phyloP scores from a whole-genome alignment of 1,284 basidiomycete species.

The Fistulina hepatica region DNA sequence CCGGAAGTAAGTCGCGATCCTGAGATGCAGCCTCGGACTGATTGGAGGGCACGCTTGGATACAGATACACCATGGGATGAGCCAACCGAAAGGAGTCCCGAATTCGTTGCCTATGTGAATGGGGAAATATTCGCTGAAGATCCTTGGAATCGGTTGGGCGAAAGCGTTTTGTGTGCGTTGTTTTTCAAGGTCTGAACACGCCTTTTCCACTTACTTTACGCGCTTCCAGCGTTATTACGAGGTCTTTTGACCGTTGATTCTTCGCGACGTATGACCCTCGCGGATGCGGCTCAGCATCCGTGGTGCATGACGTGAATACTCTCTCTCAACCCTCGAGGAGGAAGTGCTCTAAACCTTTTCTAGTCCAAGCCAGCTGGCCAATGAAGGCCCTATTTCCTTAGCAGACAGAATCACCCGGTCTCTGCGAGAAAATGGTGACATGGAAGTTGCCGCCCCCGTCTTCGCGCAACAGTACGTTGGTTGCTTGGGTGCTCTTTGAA shows the following conservation, averaged over 20 bases:
- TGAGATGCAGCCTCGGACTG: background rate
- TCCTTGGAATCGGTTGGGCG: conserved; percentile 74
- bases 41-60: background rate
- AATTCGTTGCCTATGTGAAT: conserved; percentile 67
- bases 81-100: conserved; percentile 69
- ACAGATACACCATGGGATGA: conserved; percentile 98
- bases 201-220: background rate
- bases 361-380: conserved; percentile 64
- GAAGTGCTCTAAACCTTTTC: background rate
- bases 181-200: background rate
- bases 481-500: conserved; percentile 1
- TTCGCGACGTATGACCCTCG: conserved; percentile 55
- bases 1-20: conserved; percentile 63
- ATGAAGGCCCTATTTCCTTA: conserved; percentile 38
- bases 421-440: conserved; percentile 56
- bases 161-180: conserved; percentile 49
- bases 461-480: conserved; percentile 20
- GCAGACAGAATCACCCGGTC: conserved; percentile 63
- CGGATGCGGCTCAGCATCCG: conserved; percentile 59
- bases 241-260: conserved; percentile 73
- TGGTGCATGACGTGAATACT: conserved; percentile 65
- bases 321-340: background rate
- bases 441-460: conserved; percentile 52
- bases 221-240: conserved; percentile 55
- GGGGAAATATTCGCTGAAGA: conserved; percentile 69